Base-by-base conservation (phyloP, 2,329 filamentous ascomycete species). In the Drechslera avenae region DNA sequence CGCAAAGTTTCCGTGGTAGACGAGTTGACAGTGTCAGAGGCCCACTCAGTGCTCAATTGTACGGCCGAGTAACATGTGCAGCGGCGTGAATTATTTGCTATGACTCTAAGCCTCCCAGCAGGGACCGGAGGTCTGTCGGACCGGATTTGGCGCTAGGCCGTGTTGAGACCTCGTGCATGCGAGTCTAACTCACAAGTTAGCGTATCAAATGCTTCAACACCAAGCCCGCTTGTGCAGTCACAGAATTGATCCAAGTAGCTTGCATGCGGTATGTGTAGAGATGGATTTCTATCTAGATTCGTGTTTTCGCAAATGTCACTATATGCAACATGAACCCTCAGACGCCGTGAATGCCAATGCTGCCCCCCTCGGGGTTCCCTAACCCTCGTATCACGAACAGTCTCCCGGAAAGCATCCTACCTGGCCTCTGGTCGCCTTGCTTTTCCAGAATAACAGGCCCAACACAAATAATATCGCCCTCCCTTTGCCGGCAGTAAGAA, bases 291-390 rank as follows among this genome's bases (percentile, higher is more conserved):
- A 43, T 58, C 49, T 39, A 50, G 39, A 52, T 59, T 45, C 18
- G 26, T 57, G 26, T 31, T 46, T 57, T 48, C 52, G 46, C 35
- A 48, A 50, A 51, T 31, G 49, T 54, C 42, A 56, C 56, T 46
- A 44, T 60, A 60, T 64, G 61, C 65, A 66, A 61, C 53, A 44
- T 41, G 43, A 59, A 51, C 46, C 58, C 35, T 60, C 48, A 53
- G 65, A 69, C 66, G 64, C 69, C 60, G 46, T 56, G 53, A 61
- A 72, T 72, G 69, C 67, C 39, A 14, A 46, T 41, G 26, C 26
- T 28, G 9, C 7, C 26, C 21, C 21, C 10, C 26, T 28, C 9
- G 26, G 9, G 26, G 4, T 28, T 46, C 34, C 28, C 34, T n/a
- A 31, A 26, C 13, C 23, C 26, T 16, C n/a, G 9, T 17, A 34